phyloP scores from a whole-genome alignment of 2,329 filamentous ascomycete species.

The Colletotrichum spaethianum region DNA sequence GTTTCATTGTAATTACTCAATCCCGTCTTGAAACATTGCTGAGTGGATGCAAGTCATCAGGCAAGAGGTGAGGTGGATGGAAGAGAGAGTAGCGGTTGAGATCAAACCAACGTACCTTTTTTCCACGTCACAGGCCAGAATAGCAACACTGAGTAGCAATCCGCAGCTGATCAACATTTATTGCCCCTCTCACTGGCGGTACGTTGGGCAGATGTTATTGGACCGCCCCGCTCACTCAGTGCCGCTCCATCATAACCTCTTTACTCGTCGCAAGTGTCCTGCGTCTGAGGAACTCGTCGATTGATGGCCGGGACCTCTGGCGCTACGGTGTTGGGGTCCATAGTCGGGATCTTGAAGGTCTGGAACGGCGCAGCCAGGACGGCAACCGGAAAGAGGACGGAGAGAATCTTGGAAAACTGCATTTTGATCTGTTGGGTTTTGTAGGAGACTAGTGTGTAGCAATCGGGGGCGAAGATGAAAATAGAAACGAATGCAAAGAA shows the following conservation, averaged over 20 bases:
- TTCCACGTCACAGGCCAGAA: background rate
- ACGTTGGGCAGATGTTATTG: background rate
- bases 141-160: background rate
- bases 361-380: slow-evolving; percentile 43
- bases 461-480: background rate
- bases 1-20: slow-evolving; percentile 53
- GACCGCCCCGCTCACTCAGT: background rate
- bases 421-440: slow-evolving; percentile 39
- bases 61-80: background rate
- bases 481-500: slow-evolving; percentile 9
- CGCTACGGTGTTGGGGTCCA: slow-evolving; percentile 35
- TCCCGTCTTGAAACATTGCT: slow-evolving; percentile 58
- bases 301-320: slow-evolving; percentile 33
- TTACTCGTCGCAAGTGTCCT: slow-evolving; percentile 32
- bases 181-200: too few species aligned
- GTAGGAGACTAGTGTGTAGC: background rate
- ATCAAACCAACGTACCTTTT: slow-evolving; percentile 12
- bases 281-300: slow-evolving; percentile 32
- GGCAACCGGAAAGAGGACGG: slow-evolving; percentile 42
- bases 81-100: too few species aligned
- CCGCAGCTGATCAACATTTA: too few species aligned
- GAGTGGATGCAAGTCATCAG: slow-evolving; percentile 42
- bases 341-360: slow-evolving; percentile 38
- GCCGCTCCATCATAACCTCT: background rate
- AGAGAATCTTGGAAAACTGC: slow-evolving; percentile 44